Evolutionary conservation across 1,284 basidiomycete species (phyloP).

Genomic region (Phellinidium pouzarii): DNA sequence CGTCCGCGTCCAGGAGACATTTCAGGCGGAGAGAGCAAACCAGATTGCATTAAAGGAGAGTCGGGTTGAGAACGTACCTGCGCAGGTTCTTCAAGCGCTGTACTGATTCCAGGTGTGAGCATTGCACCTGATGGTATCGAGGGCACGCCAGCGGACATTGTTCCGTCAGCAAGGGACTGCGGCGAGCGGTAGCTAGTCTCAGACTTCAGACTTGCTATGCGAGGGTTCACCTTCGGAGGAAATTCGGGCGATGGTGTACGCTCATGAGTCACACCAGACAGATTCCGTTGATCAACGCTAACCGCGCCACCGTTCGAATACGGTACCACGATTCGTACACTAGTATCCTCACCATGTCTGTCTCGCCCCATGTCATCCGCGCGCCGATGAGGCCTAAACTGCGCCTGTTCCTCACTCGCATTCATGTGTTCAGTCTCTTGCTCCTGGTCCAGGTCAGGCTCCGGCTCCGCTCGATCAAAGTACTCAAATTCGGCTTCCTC

Average conservation of each 20-base stretch:
- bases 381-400: not conserved
- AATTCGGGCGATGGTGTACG: constrained; percentile 15
- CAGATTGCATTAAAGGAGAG: constrained; percentile 4
- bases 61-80: constrained; percentile 11
- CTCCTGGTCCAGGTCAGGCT: not conserved
- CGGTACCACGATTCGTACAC: constrained; percentile 4
- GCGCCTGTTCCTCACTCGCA: not conserved
- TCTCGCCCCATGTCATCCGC: not conserved
- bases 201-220: constrained; percentile 12
- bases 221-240: constrained; percentile 13
- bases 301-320: not conserved
- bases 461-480: constrained; percentile 32
- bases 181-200: constrained; percentile 7
- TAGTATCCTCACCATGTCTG: not conserved
- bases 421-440: not conserved
- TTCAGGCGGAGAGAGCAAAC: constrained; percentile 14
- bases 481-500: constrained; percentile 57
- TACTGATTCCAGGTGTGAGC: constrained; percentile 11
- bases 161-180: not conserved
- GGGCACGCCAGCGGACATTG: not conserved
- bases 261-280: not conserved
- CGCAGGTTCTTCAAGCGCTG: constrained; percentile 6
- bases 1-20: constrained; percentile 14
- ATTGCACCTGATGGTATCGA: constrained; percentile 14
- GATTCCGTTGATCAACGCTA: not conserved